Evolutionary conservation across 2,329 filamentous ascomycete species (phyloP).

Genomic region (Madurella mycetomatis): DNA sequence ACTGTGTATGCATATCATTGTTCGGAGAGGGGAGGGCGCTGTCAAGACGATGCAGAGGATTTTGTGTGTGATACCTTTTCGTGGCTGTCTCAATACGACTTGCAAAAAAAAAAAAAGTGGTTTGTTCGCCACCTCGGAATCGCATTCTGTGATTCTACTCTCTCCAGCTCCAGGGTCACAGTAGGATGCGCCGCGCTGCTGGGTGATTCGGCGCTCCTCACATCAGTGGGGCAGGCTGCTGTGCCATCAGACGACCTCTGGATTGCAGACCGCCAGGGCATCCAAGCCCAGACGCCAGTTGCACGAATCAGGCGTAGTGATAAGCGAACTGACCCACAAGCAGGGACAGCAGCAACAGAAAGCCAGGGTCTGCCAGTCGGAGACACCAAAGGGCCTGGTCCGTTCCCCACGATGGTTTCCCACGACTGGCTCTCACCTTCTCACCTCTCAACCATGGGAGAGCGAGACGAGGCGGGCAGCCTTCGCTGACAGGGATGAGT

Average conservation of each 20-base stretch:
- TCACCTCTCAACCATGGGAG: not conserved
- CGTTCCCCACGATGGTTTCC: not conserved
- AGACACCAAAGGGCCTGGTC: not conserved
- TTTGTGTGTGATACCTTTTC: too few relatives aligned
- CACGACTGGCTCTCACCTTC: not conserved
- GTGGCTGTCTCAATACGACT: too few relatives aligned
- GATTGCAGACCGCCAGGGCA: constrained; percentile 3
- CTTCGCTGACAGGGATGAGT: not conserved
- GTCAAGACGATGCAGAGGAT: too few relatives aligned
- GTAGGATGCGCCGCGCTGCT: not conserved
- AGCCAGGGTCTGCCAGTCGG: not conserved
- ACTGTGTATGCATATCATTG: too few relatives aligned
- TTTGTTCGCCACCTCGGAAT: too few relatives aligned
- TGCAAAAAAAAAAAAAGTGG: too few relatives aligned
- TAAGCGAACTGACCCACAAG: constrained; percentile 27
- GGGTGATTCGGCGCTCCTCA: not conserved
- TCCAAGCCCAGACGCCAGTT: constrained; percentile 7
- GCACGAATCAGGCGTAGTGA: constrained; percentile 25
- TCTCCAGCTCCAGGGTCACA: not conserved
- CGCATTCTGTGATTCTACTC: too few relatives aligned
- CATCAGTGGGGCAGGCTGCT: not conserved
- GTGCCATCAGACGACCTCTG: constrained; percentile 1
- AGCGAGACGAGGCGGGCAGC: not conserved
- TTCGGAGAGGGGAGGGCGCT: too few relatives aligned
- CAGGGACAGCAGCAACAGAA: not conserved